A percentile compares a stretch with the other conserved stretches of the same genome.
Conservation (phyloP, 2,329 filamentous ascomycete genomes). For the Colletotrichum tanaceti region DNA sequence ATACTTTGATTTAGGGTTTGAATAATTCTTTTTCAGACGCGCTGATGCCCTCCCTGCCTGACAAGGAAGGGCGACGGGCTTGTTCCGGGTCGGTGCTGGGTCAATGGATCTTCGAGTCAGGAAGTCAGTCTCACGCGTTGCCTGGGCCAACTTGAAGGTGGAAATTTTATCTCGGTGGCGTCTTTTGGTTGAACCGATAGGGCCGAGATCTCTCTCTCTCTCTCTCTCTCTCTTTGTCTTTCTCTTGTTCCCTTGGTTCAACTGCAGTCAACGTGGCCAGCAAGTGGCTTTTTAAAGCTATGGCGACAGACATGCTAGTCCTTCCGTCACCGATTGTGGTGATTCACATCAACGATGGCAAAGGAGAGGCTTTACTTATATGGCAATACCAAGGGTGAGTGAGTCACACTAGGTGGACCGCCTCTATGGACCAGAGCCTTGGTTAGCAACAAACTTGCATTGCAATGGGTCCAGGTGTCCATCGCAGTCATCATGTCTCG, state of each 20-base stretch:
- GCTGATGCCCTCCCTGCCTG: not conserved
- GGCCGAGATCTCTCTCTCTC: not conserved
- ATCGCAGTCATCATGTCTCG: not conserved
- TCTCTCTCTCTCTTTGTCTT: too few species aligned
- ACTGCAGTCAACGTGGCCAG: not conserved
- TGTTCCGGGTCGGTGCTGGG: not conserved
- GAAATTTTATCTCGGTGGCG: not conserved
- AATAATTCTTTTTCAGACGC: too few species aligned
- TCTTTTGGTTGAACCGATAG: not conserved
- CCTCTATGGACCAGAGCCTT: too few species aligned
- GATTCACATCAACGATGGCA: not conserved
- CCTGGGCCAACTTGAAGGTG: constrained; percentile 1
- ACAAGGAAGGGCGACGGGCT: not conserved
- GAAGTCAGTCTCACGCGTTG: not conserved
- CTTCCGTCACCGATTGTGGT: not conserved
- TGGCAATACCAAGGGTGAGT: too few species aligned
- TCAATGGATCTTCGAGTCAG: not conserved
- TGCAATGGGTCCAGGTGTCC: not conserved
- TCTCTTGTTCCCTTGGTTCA: not conserved
- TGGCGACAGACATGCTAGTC: not conserved
- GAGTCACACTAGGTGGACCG: too few species aligned
- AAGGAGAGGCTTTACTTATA: too few species aligned
- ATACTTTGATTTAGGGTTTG: not conserved
- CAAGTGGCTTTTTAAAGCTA: not conserved
- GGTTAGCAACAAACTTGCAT: too few species aligned